Evolutionary conservation across 345 rosid species (phyloP), one percentile per base, ranked within the genome.

Genomic region (Ailanthus altissimus): DNA sequence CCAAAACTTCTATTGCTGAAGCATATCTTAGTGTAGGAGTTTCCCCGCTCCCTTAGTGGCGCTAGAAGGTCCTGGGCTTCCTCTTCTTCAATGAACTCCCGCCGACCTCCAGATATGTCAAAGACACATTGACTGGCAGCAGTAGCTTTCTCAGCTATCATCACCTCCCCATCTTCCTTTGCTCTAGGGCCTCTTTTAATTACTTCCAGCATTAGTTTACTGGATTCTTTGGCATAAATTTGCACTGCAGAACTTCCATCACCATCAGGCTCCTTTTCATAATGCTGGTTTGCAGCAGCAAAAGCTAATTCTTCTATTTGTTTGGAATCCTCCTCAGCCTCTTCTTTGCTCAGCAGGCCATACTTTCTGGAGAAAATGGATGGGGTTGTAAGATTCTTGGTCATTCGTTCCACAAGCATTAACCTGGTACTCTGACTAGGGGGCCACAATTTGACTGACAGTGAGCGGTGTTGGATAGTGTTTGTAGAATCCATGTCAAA

Each of bases 161-260:
- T 36, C 56, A 72, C 61, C 77, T 86, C 84, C 15, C 80, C 87
- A 61, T 80, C 86, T n/a, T 72, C 77, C 25, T 86, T 89, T 3
- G 11, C 42, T 40, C 72, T 67, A 7, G 94, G 94, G 63, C 98
- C 98, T 78, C 90, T 85, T 77, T 91, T 94, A 32, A 94, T 90
- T 67, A 87, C 93, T 60, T 94, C 91, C 83, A 92, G 84, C 89
- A 94, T 92, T 26, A 78, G 84, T 81, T 90, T 94, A 75, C 98
- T 92, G 15, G 97, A 92, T 70, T 94, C 94, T 83, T 91, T 94
- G 16, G 97, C 97, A 83, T 94, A 94, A 75, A 89, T 79, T 79
- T 90, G 98, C 32, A 94, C 98, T 11, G 97, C 94, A 71, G 97
- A 90, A 69, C 93, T 85, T 53, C 98, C 98, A 83, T 94, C 98